Conservation (phyloP, 106 monocot genomes). For the Xerophyta viscosa region DNA sequence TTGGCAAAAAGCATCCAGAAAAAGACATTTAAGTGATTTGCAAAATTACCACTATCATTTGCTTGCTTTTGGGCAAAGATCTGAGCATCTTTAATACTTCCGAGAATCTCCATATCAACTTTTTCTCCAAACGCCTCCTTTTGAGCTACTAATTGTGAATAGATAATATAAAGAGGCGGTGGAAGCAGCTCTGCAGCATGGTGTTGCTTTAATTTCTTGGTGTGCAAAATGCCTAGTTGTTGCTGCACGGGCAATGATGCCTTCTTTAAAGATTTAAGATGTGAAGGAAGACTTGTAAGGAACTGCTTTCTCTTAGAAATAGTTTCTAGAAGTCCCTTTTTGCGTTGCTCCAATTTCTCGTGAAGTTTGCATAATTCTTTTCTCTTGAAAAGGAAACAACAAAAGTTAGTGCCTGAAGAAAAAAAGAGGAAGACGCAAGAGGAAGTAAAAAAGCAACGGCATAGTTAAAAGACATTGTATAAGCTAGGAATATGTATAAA, state of each 20-base stretch:
- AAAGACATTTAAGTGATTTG: too few species aligned
- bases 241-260: slow-evolving; percentile 94
- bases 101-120: slow-evolving; percentile 86
- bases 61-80: slow-evolving; percentile 63
- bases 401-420: background rate
- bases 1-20: too few species aligned
- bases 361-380: slow-evolving; percentile 85
- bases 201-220: slow-evolving; percentile 90
- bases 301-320: slow-evolving; percentile 79
- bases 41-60: slow-evolving; percentile 55
- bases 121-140: slow-evolving; percentile 96
- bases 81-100: slow-evolving; percentile 92
- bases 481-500: too few species aligned
- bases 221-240: slow-evolving; percentile 78
- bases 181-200: slow-evolving; percentile 81
- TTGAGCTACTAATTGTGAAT: slow-evolving; percentile 80
- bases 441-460: too few species aligned
- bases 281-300: slow-evolving; percentile 82
- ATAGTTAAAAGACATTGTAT: too few species aligned
- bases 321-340: slow-evolving; percentile 48
- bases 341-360: slow-evolving; percentile 74
- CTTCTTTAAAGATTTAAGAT: slow-evolving; percentile 94
- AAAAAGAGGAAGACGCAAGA: background rate
- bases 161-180: slow-evolving; percentile 78
- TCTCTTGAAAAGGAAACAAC: slow-evolving; percentile 29